Percentiles rank a stretch among this genome's conserved stretches.
Conservation (phyloP, 1,284 basidiomycete species). For the Boletus mariae region DNA sequence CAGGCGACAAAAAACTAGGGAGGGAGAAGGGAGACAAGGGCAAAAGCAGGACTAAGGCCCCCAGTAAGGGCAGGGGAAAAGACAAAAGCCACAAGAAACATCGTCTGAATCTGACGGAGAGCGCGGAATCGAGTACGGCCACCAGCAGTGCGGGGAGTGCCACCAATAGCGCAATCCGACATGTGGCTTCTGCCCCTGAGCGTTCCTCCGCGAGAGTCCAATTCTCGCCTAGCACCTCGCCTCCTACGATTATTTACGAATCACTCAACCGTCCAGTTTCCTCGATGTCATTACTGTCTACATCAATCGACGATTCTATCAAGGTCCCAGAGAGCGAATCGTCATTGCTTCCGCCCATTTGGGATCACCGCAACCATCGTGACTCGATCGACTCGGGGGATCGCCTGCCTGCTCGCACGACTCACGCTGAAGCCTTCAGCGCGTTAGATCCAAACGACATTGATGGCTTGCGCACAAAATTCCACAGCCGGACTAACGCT, state of each 20-base stretch:
- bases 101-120: constrained; percentile 18
- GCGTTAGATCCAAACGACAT: constrained; percentile 61
- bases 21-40: constrained; percentile 3
- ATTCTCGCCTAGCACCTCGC: constrained; percentile 20
- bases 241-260: constrained; percentile 16
- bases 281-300: constrained; percentile 12
- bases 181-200: constrained; percentile 11
- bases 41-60: constrained; percentile 23
- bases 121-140: constrained; percentile 30
- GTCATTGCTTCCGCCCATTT: constrained; percentile 8
- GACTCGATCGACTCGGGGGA: constrained; percentile 32
- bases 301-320: constrained; percentile 7
- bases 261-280: constrained; percentile 22
- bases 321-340: constrained; percentile 11
- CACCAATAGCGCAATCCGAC: constrained; percentile 3
- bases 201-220: constrained; percentile 12
- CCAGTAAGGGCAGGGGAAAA: constrained; percentile 20
- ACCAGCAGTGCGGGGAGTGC: constrained; percentile 33
- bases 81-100: constrained; percentile 19
- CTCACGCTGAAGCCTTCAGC: constrained; percentile 70
- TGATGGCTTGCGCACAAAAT: constrained; percentile 43
- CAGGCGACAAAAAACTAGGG: constrained; percentile 45
- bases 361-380: constrained; percentile 24
- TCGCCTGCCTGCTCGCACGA: constrained; percentile 49
- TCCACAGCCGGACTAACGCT: constrained; percentile 14